A percentile compares a stretch with the other conserved stretches of the same genome.
Conservation (phyloP, 2,329 filamentous ascomycete species). For the Neofusicoccum sp. region DNA sequence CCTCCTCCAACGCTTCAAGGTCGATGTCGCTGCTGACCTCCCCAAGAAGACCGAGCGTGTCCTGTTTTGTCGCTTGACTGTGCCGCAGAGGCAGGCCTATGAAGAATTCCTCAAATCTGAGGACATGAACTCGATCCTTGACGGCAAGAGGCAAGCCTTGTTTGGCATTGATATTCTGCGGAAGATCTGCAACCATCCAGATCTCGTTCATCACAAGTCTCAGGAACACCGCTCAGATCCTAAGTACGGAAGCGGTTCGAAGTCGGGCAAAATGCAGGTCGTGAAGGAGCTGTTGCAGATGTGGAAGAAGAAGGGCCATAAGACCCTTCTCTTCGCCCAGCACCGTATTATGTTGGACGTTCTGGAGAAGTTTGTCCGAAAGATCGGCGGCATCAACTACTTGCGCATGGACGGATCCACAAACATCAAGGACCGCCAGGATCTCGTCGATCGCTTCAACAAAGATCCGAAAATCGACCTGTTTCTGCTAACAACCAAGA, state of each 20-base stretch:
- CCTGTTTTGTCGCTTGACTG: slow-evolving; percentile 88
- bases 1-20: slow-evolving; percentile 85
- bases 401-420: slow-evolving; percentile 93
- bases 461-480: slow-evolving; percentile 74
- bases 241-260: slow-evolving; percentile 71
- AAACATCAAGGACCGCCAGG: slow-evolving; percentile 81
- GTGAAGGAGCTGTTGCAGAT: slow-evolving; percentile 81
- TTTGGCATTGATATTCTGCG: slow-evolving; percentile 89
- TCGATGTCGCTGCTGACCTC: slow-evolving; percentile 88
- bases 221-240: neutral
- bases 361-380: slow-evolving; percentile 73
- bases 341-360: slow-evolving; percentile 95
- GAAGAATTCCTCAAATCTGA: slow-evolving; percentile 76
- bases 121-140: slow-evolving; percentile 80
- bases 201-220: slow-evolving; percentile 66
- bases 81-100: slow-evolving; percentile 75
- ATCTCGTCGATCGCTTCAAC: slow-evolving; percentile 91
- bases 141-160: slow-evolving; percentile 72
- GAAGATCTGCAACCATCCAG: slow-evolving; percentile 97
- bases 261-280: slow-evolving; percentile 95
- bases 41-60: slow-evolving; percentile 97
- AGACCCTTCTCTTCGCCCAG: slow-evolving; percentile 89
- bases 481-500: slow-evolving; percentile 92
- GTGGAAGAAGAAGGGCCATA: slow-evolving; percentile 91
- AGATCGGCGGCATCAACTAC: slow-evolving; percentile 69